A percentile compares a stretch with the other conserved stretches of the same genome.
phyloP scores from a whole-genome alignment of 164 flowering plant species.

The Magnolia changhungtana region DNA sequence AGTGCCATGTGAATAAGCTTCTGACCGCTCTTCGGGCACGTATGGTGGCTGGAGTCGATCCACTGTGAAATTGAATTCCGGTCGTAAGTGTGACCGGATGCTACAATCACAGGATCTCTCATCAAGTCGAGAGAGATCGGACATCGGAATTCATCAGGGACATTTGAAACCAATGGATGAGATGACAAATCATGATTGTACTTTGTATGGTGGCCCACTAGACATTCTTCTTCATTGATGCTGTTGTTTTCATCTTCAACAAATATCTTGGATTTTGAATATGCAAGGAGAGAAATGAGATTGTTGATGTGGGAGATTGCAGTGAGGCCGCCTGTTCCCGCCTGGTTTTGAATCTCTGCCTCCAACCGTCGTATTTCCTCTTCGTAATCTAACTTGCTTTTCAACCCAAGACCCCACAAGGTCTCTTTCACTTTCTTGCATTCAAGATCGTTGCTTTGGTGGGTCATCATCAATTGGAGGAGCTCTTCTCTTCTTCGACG shows the following conservation, averaged over 20 bases:
- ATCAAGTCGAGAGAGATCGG: slow-evolving; percentile 74
- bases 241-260: slow-evolving; percentile 13
- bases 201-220: slow-evolving; percentile 2
- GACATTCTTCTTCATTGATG: slow-evolving; percentile 7
- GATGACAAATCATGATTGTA: slow-evolving; percentile 27
- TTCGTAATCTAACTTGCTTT: slow-evolving; percentile 32
- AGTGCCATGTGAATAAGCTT: slow-evolving; percentile 65
- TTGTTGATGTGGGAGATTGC: slow-evolving; percentile 63
- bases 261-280: slow-evolving; percentile 41
- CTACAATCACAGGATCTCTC: slow-evolving; percentile 75
- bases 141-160: slow-evolving; percentile 72
- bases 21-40: slow-evolving; percentile 74
- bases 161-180: slow-evolving; percentile 21
- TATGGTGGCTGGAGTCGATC: slow-evolving; percentile 67
- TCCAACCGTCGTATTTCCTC: slow-evolving; percentile 55
- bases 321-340: slow-evolving; percentile 68
- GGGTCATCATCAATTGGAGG: slow-evolving; percentile 36
- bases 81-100: slow-evolving; percentile 82
- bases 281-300: slow-evolving; percentile 53
- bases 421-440: slow-evolving; percentile 31
- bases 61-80: slow-evolving; percentile 60
- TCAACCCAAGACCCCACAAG: slow-evolving; percentile 46
- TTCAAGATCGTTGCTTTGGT: slow-evolving; percentile 29
- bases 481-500: slow-evolving; percentile 49
- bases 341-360: slow-evolving; percentile 59